Conservation (phyloP, 2,329 filamentous ascomycete genomes). For the Bimuria novae-zelandiae region DNA sequence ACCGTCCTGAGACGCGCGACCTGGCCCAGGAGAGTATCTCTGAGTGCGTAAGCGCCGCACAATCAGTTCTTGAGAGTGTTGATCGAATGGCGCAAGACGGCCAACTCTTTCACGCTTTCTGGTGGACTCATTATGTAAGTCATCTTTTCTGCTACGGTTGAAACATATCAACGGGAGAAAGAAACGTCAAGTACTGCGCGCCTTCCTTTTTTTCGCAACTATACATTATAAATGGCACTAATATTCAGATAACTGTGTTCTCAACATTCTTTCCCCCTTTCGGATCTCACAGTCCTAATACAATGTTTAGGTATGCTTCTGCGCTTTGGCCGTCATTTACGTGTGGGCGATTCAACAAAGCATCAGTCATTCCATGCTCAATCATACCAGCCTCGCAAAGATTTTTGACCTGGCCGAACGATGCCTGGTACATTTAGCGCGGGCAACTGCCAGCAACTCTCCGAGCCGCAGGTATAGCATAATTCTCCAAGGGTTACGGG, state of each 20-base stretch:
- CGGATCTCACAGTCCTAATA: too few species aligned
- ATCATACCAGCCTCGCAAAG: slow-evolving; percentile 17
- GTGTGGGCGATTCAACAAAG: slow-evolving; percentile 53
- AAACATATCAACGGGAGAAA: too few species aligned
- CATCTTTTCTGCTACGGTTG: too few species aligned
- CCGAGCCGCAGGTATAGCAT: slow-evolving; percentile 55
- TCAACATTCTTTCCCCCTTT: too few species aligned
- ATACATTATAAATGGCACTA: too few species aligned
- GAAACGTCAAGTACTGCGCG: too few species aligned
- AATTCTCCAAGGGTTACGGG: slow-evolving; percentile 53
- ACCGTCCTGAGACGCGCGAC: slow-evolving; percentile 22
- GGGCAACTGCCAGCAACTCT: slow-evolving; percentile 53
- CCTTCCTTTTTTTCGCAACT: too few species aligned
- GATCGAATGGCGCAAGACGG: slow-evolving; percentile 47
- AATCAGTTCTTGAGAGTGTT: slow-evolving; percentile 43
- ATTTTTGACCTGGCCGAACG: slow-evolving; percentile 51
- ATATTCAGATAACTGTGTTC: too few species aligned
- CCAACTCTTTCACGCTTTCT: slow-evolving; percentile 50
- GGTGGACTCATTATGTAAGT: slow-evolving; percentile 57
- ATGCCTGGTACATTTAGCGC: slow-evolving; percentile 53
- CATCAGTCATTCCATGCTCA: slow-evolving; percentile 10
- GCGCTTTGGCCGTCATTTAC: slow-evolving; percentile 54
- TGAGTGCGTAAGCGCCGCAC: slow-evolving; percentile 52
- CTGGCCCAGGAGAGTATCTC: slow-evolving; percentile 46
- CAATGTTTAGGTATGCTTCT: too few species aligned